Base-by-base conservation (phyloP, 2,329 filamentous ascomycete genomes). In the Aureobasidium sp. region DNA sequence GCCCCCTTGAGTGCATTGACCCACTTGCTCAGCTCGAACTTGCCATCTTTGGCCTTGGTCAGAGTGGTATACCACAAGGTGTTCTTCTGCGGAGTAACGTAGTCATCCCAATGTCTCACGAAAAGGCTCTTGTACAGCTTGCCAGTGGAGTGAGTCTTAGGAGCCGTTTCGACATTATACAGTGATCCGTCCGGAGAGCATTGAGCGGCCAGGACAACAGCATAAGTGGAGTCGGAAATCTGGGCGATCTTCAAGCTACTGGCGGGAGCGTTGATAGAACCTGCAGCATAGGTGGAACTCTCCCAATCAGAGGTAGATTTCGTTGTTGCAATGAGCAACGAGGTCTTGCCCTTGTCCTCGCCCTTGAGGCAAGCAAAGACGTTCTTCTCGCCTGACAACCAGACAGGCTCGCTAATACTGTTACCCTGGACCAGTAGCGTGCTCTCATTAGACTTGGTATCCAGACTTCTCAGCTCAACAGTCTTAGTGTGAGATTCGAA, bases 1-100 rank as follows among this genome's bases (percentile, higher is more conserved):
- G 71, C 84, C 17, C 78, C 81, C 13, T 79, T 78, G 42, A 93
- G 76, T 2, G 86, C 82, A 68, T 92, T 92, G 59, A 75, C 78
- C 46, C 90, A 73, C 0, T 77, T 74, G 4, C 72, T 71, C 9
- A 79, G 68, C 35, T 67, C 65, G 54, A 74, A 74, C 49, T 71
- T 69, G 60, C 74, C 70, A 37, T 63, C 60, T 31, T 65, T 65
- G n/a, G 62, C 64, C 19, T 66, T 69, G 55, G 69, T 73, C 57
- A 94, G 71, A 5, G 81, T 80, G 33, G 85, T 85, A 31, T 89
- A 88, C 79, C 87, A 94, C 29, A 96, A 79, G 2, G 87, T 81
- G 67, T 85, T 87, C 63, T 81, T 84, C 67, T 89, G 85, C 47
- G 85, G 81, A 0, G 81, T 84, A 74, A 85, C 85, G 64, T 79